Base-by-base conservation (phyloP, 352 stramenopile species). In the Sclerospora graminicola region DNA sequence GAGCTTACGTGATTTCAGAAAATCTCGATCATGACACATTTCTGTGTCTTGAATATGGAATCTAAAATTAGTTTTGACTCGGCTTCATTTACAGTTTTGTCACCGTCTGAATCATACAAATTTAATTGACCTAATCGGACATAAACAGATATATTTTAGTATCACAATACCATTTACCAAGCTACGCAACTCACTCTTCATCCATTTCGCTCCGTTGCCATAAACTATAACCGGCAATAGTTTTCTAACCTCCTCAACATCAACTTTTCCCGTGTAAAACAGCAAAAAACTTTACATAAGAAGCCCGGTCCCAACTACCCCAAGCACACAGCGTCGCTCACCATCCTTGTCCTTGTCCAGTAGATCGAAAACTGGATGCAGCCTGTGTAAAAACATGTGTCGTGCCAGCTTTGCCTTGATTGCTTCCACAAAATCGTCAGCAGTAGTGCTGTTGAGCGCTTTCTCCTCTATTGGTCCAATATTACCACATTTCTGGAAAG, bases 311-410 rank as follows among this genome's bases (percentile, higher is more conserved):
- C 9, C 26, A 34, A 29, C 19, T 6, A 26, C 4, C 21, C n/a
- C n/a, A n/a, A 26, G 13, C 15, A 32, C 13, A 30, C 19, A 32
- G 20, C 16, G 19, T 41, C 19, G 13, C 54, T 33, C 46, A 83
- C 74, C 74, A 41, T 83, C 71, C 39, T 83, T 73, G 46, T 84
- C 65, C 29, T 69, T 71, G 54, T 84, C 74, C 24, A 87, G 44
- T 16, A 70, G 51, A 31, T 70, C 69, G 36, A 87, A 87, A 39
- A 48, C 60, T 14, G 39, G 30, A 8, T 40, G 56, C 15, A 61
- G 48, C n/a, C n/a, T n/a, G 10, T 64, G 60, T 16, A 48, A 49
- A 45, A 57, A 81, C 47, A 84, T 87, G 60, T 79, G 69, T 23
- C 62, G 67, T 9, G 59, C 66, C 16, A 87, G 54, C 48, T 81